Conservation (phyloP, 768 basidiomycete genomes). For the Tylopilus vinaceipallidus region DNA sequence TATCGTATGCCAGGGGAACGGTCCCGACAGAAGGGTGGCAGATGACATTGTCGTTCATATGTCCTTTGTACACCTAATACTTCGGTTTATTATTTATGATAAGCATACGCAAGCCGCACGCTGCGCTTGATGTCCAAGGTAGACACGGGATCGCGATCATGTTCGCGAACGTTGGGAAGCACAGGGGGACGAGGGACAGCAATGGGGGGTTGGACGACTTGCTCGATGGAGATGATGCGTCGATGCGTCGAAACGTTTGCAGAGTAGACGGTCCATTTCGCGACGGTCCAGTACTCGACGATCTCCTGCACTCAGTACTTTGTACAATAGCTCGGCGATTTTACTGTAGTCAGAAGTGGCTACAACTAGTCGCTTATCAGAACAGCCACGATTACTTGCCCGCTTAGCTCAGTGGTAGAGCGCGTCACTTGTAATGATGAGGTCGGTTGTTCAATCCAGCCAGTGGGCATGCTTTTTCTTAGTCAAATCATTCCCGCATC, state of each 20-base stretch:
- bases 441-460: constrained; percentile 47
- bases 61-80: neutral
- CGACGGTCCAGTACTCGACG: no score
- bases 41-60: no score
- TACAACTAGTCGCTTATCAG: no score
- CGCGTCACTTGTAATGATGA: constrained; percentile 46
- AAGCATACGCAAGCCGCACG: constrained; percentile 6
- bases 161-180: neutral
- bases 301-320: no score
- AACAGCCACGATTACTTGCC: constrained; percentile 10
- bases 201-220: neutral
- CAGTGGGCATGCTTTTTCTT: constrained; percentile 33
- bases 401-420: constrained; percentile 47
- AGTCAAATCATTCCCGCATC: no score
- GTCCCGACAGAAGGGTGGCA: no score
- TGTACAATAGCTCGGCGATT: no score
- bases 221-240: no score
- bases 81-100: constrained; percentile 5
- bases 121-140: neutral
- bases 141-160: neutral
- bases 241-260: no score
- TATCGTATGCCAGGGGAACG: no score
- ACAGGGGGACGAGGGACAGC: neutral
- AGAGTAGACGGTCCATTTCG: no score
- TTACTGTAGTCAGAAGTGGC: no score